phyloP scores from a whole-genome alignment of 495 filamentous ascomycete species.

The Xylaria bambusicola region DNA sequence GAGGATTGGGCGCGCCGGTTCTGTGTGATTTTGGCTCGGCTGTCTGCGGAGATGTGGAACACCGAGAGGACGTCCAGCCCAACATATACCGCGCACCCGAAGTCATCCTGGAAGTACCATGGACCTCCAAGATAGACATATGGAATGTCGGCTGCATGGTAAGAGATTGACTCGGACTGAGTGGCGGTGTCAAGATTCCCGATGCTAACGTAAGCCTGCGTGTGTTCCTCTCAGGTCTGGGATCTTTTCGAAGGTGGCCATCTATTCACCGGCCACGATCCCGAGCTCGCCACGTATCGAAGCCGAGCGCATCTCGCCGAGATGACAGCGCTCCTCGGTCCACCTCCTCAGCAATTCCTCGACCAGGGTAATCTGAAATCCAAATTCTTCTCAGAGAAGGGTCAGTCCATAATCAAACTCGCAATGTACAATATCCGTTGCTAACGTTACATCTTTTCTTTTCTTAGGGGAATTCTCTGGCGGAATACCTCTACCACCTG shows the following conservation, averaged over 20 bases:
- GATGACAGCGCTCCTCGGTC: slow-evolving; percentile 48
- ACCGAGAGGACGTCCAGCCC: slow-evolving; percentile 32
- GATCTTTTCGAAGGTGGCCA: slow-evolving; percentile 38
- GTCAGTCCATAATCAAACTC: slow-evolving; percentile 26
- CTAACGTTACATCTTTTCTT: background rate
- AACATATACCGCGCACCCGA: slow-evolving; percentile 51
- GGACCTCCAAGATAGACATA: slow-evolving; percentile 51
- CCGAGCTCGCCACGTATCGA: slow-evolving; percentile 43
- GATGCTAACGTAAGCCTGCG: too few species aligned
- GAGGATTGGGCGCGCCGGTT: slow-evolving; percentile 29
- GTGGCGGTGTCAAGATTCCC: too few species aligned
- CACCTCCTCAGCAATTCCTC: slow-evolving; percentile 47
- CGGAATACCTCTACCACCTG: slow-evolving; percentile 29
- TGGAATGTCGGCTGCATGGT: slow-evolving; percentile 57
- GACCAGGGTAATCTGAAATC: slow-evolving; percentile 35
- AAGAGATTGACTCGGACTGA: slow-evolving; percentile 26
- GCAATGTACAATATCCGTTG: background rate
- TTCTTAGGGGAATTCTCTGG: slow-evolving; percentile 29
- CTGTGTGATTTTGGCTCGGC: slow-evolving; percentile 29
- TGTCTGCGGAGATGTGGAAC: slow-evolving; percentile 28
- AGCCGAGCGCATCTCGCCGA: slow-evolving; percentile 50
- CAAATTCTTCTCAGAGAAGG: slow-evolving; percentile 42
- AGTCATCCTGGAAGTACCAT: slow-evolving; percentile 46
- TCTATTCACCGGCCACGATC: slow-evolving; percentile 48
- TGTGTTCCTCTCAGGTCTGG: too few species aligned